Conservation (phyloP, 2,329 filamentous ascomycete species). For the Lachnellula cervina region DNA sequence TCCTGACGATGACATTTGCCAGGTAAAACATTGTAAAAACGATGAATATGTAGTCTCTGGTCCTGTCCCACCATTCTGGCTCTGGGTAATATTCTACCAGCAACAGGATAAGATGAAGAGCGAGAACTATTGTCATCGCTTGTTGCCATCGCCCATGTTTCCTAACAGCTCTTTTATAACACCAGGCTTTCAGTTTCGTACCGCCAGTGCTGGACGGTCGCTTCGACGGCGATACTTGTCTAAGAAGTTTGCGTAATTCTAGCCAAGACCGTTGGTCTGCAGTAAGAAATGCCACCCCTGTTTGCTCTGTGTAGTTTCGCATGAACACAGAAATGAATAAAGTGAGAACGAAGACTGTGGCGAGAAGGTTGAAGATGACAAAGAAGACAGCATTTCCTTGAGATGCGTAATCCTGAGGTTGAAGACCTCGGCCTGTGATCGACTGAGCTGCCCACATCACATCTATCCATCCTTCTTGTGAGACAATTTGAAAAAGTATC, state of each 20-base stretch:
- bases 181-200: slow-evolving; percentile 83
- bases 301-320: slow-evolving; percentile 99
- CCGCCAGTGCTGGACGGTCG: slow-evolving; percentile 75
- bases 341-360: slow-evolving; percentile 93
- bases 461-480: slow-evolving; percentile 95
- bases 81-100: slow-evolving; percentile 83
- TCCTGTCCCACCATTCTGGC: slow-evolving; percentile 61
- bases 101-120: slow-evolving; percentile 78
- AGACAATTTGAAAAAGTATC: slow-evolving; percentile 97
- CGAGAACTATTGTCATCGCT: slow-evolving; percentile 70
- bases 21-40: slow-evolving; percentile 77
- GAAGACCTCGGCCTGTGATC: slow-evolving; percentile 70
- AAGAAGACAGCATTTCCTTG: slow-evolving; percentile 93
- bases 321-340: slow-evolving; percentile 99
- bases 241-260: slow-evolving; percentile 83
- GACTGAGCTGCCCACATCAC: slow-evolving; percentile 82
- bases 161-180: slow-evolving; percentile 87
- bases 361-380: slow-evolving; percentile 90
- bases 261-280: slow-evolving; percentile 96
- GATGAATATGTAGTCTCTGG: slow-evolving; percentile 74
- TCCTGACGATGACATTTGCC: slow-evolving; percentile 74
- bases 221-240: slow-evolving; percentile 92
- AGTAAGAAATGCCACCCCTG: slow-evolving; percentile 91
- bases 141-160: slow-evolving; percentile 92
- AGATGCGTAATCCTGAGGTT: slow-evolving; percentile 64